A percentile compares a stretch with the other conserved stretches of the same genome.
Conservation (phyloP, 2,329 filamentous ascomycete genomes). For the Botrytis fabae region DNA sequence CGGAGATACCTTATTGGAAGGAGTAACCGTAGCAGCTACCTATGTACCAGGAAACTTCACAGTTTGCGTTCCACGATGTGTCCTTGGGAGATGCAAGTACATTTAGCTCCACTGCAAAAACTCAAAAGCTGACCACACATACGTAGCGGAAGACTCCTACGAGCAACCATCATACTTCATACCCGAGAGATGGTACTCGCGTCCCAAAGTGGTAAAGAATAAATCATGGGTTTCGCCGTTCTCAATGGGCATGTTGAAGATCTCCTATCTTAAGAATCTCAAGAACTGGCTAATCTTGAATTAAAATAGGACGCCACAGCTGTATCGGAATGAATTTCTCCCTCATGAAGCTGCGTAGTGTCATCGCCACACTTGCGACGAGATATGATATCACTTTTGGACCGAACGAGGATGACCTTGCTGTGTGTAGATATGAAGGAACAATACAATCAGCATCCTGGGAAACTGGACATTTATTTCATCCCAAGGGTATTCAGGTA, state of each 20-base stretch:
- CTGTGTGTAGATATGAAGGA: not conserved
- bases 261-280: not conserved
- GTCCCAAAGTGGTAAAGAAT: constrained; percentile 30
- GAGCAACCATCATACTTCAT: constrained; percentile 31
- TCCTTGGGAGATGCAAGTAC: constrained; percentile 24
- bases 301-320: constrained; percentile 7
- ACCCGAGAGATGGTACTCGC: constrained; percentile 39
- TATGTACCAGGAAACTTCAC: constrained; percentile 26
- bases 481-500: not conserved
- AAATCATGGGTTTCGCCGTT: constrained; percentile 38
- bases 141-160: not conserved
- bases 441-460: not conserved
- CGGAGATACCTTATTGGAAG: constrained; percentile 42
- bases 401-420: not conserved
- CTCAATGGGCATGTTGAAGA: constrained; percentile 29
- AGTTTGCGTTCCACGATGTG: constrained; percentile 21
- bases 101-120: not conserved
- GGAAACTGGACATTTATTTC: not conserved
- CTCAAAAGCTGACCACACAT: not conserved
- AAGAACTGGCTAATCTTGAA: not conserved
- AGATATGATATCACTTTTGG: not conserved
- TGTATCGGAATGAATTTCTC: constrained; percentile 40
- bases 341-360: constrained; percentile 38
- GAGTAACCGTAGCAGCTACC: constrained; percentile 28
- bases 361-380: constrained; percentile 26